These are phyloP conservation scores for Russula abietina DNA, from an alignment of 768 basidiomycete genomes.

Conservation along the genomic window DNA sequence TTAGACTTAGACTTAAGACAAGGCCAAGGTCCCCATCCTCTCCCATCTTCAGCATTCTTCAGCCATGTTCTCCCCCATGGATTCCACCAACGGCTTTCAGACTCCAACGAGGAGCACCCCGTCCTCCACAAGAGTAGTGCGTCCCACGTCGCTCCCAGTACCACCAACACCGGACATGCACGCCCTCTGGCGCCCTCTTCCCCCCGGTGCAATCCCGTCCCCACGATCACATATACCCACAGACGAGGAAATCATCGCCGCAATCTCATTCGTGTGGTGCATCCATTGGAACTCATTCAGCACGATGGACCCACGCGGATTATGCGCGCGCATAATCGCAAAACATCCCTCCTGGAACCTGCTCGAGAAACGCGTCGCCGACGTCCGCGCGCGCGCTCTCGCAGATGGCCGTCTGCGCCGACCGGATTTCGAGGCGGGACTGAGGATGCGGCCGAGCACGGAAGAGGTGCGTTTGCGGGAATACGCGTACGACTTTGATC, in stretches of 20 bases:
- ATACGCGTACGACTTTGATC: slow-evolving; percentile 15
- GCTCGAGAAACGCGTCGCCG: slow-evolving; percentile 16
- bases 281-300: slow-evolving; percentile 24
- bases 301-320: slow-evolving; percentile 16
- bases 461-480: slow-evolving; percentile 17
- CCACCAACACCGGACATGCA: neutral
- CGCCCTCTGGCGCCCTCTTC: slow-evolving; percentile 18
- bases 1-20: too few relatives aligned
- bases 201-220: slow-evolving; percentile 12
- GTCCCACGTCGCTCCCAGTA: neutral
- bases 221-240: slow-evolving; percentile 18
- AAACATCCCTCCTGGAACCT: slow-evolving; percentile 13
- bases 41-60: neutral
- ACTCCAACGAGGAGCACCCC: neutral
- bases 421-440: slow-evolving; percentile 10
- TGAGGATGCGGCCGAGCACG: slow-evolving; percentile 16
- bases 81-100: neutral
- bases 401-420: slow-evolving; percentile 17
- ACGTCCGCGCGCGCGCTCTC: slow-evolving; percentile 10
- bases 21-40: neutral
- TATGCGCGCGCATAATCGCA: slow-evolving; percentile 16
- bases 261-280: slow-evolving; percentile 19
- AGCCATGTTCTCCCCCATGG: neutral
- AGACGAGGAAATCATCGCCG: slow-evolving; percentile 19
- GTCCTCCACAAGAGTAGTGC: neutral